Evolutionary conservation across 768 basidiomycete species (phyloP), one percentile per base, ranked within the genome.

Genomic region (Suillus placidus): DNA sequence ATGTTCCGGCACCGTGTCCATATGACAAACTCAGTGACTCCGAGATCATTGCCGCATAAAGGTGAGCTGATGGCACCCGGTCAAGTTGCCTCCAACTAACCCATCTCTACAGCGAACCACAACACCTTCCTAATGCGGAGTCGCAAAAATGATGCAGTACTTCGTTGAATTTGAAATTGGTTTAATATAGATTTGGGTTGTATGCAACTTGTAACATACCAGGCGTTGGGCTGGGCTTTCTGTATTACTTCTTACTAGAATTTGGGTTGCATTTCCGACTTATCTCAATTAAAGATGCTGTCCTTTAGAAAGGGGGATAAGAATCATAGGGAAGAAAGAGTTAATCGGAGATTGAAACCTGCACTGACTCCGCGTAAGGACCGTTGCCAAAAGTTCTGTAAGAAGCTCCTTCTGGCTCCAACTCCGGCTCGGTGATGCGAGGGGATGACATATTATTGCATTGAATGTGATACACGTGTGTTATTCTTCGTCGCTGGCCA

Each of bases 1-100:
- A 67, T 42, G 62, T 70, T n/a, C 68, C 71, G 4, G 68, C 71
- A 0, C 13, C 66, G 5, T 71, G 71, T 30, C 71, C 71, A 10
- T 71, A 70, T 10, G 68, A 69, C 2, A 51, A 35, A 38, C 40
- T 72, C 6, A 60, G 45, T 32, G 12, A 56, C 6, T 64, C 71
- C 2, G 45, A 64, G 30, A 38, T n/a, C 10, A 6, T 61, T n/a
- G 58, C 63, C 52, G 56, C 38, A 20, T 71, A 62, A 64, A 55
- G 16, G 49, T 40, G 32, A 13, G 10, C 35, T 52, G 5, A 26
- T 6, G 16, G 4, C 23, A 9, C 32, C 35, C 18, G 12, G 10
- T 71, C 9, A 26, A 55, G 51, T 23, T 23, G 26, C 56, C 3
- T n/a, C 32, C 26, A n/a, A 61, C 26, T 64, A 30, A n/a, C 23